A percentile compares a stretch with the other conserved stretches of the same genome.
Conservation (phyloP, 2,329 filamentous ascomycete genomes). For the Colletotrichum lini region DNA sequence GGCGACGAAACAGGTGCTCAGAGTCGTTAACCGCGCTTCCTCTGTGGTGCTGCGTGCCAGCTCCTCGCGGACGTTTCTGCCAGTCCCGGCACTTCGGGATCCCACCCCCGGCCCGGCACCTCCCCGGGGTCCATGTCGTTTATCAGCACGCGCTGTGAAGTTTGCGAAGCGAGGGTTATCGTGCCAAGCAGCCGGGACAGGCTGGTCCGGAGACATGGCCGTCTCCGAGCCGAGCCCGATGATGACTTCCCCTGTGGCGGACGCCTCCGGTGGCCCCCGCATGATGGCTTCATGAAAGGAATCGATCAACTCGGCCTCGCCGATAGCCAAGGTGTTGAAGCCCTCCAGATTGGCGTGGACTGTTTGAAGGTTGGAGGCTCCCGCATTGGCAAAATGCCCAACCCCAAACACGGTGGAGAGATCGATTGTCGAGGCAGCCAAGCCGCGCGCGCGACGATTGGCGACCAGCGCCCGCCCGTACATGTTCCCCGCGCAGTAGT, state of each 20-base stretch:
- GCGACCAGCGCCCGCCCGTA: constrained; percentile 48
- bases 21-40: constrained; percentile 1
- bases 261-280: constrained; percentile 5
- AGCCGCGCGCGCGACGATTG: constrained; percentile 53
- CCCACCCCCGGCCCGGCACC: neutral
- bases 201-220: neutral
- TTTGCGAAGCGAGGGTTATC: constrained; percentile 15
- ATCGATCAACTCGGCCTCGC: constrained; percentile 6
- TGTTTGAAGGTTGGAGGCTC: constrained; percentile 8
- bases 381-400: constrained; percentile 54
- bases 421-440: constrained; percentile 55
- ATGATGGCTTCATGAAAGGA: constrained; percentile 28
- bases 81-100: neutral
- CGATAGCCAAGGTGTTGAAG: constrained; percentile 15
- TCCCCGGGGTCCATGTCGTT: neutral
- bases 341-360: constrained; percentile 14
- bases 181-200: constrained; percentile 9
- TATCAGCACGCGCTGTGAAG: constrained; percentile 14
- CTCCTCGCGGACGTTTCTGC: constrained; percentile 13
- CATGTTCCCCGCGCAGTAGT: too few relatives aligned
- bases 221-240: constrained; percentile 17
- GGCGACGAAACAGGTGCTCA: constrained; percentile 6
- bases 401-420: constrained; percentile 56
- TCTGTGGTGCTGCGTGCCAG: constrained; percentile 1
- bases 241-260: constrained; percentile 15